These are phyloP conservation scores for Hordeum pubiflorum DNA, from an alignment of 202 grass and related monocot species.

Conservation along the genomic window DNA sequence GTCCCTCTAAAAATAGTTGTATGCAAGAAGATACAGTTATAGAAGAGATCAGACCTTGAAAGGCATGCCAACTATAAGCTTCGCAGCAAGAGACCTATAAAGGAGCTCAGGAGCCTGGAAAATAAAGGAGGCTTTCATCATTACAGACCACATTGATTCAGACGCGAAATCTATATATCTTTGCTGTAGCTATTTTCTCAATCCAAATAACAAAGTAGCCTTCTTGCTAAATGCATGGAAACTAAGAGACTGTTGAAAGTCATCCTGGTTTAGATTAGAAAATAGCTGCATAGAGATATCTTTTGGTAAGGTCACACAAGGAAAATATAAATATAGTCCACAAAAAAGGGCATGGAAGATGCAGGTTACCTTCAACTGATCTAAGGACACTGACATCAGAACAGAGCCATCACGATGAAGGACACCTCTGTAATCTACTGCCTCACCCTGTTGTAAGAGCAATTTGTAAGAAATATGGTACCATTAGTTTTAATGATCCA, in stretches of 20 bases:
- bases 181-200: not conserved
- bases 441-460: constrained; percentile 55
- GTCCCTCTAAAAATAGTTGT: not conserved
- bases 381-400: constrained; percentile 88
- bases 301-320: not conserved
- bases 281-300: not conserved
- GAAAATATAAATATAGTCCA: not conserved
- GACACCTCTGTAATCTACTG: constrained; percentile 93
- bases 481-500: not conserved
- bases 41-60: constrained; percentile 79
- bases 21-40: constrained; percentile 17
- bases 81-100: constrained; percentile 82
- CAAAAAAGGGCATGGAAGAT: not conserved
- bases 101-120: constrained; percentile 75
- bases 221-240: constrained; percentile 6
- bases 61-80: constrained; percentile 95
- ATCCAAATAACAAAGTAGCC: not conserved
- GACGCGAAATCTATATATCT: not conserved
- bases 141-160: constrained; percentile 23
- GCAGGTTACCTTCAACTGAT: constrained; percentile 73
- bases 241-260: not conserved
- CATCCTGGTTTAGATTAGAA: constrained; percentile 12
- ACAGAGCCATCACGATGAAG: constrained; percentile 99
- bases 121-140: constrained; percentile 20
- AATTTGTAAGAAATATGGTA: constrained; percentile 20